Evolutionary conservation across 805 yeast species (phyloP).

Genomic region (Yarrowia divulgata): DNA sequence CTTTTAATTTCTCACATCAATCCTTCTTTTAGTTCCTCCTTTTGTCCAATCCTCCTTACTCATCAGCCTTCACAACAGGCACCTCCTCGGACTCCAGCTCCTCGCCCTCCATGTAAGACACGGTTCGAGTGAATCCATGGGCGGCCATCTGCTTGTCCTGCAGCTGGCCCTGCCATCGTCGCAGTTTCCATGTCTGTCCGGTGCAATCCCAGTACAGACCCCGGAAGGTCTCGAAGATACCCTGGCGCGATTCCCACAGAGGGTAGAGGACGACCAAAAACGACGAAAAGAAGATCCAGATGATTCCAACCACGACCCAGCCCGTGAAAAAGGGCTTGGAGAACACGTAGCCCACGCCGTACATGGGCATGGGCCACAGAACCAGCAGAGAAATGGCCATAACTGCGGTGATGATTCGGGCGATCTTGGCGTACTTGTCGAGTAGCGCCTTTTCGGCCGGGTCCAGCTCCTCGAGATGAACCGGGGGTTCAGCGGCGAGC

Average conservation of each 20-base stretch:
- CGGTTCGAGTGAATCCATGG: constrained; percentile 11
- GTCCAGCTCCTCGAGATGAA: constrained; percentile 46
- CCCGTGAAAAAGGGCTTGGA: constrained; percentile 82
- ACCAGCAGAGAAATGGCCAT: constrained; percentile 71
- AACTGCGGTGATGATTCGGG: constrained; percentile 64
- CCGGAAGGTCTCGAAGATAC: constrained; percentile 67
- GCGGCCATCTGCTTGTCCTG: constrained; percentile 22
- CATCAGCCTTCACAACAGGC: neutral
- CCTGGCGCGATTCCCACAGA: constrained; percentile 73
- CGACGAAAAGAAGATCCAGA: constrained; percentile 69
- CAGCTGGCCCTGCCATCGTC: constrained; percentile 68
- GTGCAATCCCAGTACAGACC: constrained; percentile 87
- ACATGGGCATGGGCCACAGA: constrained; percentile 96
- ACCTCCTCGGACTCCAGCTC: constrained; percentile 24
- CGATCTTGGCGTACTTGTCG: constrained; percentile 64
- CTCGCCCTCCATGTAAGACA: constrained; percentile 10
- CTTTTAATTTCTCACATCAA: too few relatives aligned
- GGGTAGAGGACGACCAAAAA: constrained; percentile 73
- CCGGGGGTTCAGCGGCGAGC: constrained; percentile 47
- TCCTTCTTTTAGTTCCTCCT: neutral
- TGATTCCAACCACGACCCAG: constrained; percentile 82
- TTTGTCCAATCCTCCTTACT: neutral
- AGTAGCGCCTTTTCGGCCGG: constrained; percentile 63
- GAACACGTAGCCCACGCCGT: constrained; percentile 78
- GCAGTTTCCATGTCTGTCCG: constrained; percentile 76